Evolutionary conservation across 1,284 basidiomycete species (phyloP), one percentile per base, ranked within the genome.

Genomic region (Trichosporon asahii): DNA sequence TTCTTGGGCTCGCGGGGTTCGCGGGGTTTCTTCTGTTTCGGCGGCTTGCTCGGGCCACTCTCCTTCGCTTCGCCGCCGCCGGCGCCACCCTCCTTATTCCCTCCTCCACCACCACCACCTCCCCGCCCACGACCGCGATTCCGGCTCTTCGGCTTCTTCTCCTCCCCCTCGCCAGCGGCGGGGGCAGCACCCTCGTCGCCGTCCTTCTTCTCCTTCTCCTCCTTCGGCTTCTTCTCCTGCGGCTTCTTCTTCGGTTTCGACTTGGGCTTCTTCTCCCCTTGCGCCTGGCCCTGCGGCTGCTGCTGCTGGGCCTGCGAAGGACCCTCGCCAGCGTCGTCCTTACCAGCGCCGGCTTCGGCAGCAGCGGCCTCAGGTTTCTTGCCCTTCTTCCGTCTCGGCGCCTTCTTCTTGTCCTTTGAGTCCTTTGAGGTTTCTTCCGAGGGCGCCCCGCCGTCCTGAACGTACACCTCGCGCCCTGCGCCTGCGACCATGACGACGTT

Each of bases 391-490:
- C 60, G 61, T 18, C 53, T 37, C 40, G 49, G 66, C 18, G 60
- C 55, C 46, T 40, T 27, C 66, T 75, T 66, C 67, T 60, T 57
- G 67, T 73, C 66, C 37, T 61, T 35, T 66, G 69, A 72, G 61
- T 69, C 70, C 15, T 44, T 40, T 46, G 44, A 63, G 64, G 72
- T 68, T 53, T 70, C 71, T 40, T 71, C 35, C 3, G 35, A 33
- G 31, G 7, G 9, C 11, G 35, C 67, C 25, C 55, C 53, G 66
- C 70, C 68, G 72, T 40, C 72, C 49, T 2, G 73, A 33, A 79
- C 74, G 23, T 71, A 74, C 14, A 81, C 78, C n/a, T 76, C 77
- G 35, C 80, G 68, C 3, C 80, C 81, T 69, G 79, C 80, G 23
- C 79, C 82, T 9, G 78, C 81, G 15, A 80, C 74, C 78, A 79